Evolutionary conservation across 805 yeast genomes (phyloP), one percentile per base, ranked within the genome.

Genomic region (Candida verbasci): DNA sequence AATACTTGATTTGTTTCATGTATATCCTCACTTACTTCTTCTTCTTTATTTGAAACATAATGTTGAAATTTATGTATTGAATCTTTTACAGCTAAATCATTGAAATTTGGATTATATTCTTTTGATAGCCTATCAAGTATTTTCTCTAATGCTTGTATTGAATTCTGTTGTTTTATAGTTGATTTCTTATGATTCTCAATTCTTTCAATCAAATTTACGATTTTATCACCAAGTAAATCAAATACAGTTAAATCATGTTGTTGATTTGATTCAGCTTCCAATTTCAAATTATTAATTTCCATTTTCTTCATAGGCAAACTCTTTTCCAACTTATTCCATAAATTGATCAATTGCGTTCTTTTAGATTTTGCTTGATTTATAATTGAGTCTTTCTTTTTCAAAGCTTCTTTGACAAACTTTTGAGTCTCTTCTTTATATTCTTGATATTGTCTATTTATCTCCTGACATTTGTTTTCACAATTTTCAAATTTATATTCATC

Each of bases 1-100:
- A 57, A 50, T 20, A 47, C 40, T 32, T 46, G 49, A 12, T 30
- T 31, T 10, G 41, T 33, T 18, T 33, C 41, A 10, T 20, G 30
- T 7, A 33, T 22, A 10, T 31, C 37, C 5, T 27, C 30, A 15
- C 16, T 27, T 3, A 33, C 23, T 21, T 30, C 34, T 3, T 45
- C 53, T 9, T 48, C 58, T 27, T 62, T 57, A 43, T 71, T 70
- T 9, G 74, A 70, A 7, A 57, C 46, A 45, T 72, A 68, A 43
- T 75, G 70, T 30, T 73, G 75, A 51, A 58, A 82, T 0, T 64
- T 62, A 14, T 72, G 63, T 12, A 87, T 80, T 1, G 89, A 80
- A 15, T 67, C 72, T 55, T 86, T 86, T 14, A 89, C 96, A 0
- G 89, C 94, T 6, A 78, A 76, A 58, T 89, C 96, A 53, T 89